phyloP scores from a whole-genome alignment of 1,284 basidiomycete species.

The Trichosporon sp. region DNA sequence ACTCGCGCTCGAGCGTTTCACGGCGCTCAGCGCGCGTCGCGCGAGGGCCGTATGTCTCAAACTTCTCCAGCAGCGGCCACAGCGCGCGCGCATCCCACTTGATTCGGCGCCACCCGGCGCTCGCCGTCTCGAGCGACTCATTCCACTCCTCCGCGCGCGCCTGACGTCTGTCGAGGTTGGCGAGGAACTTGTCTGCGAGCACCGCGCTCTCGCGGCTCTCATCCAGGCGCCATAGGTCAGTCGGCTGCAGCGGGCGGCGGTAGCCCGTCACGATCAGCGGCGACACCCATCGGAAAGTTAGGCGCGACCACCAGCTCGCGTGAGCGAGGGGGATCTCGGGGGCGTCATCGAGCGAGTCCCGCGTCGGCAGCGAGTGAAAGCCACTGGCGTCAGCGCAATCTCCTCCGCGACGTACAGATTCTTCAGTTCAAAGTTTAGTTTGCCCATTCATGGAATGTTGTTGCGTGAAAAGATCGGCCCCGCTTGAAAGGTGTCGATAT shows the following conservation, averaged over 20 bases:
- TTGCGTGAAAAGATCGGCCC: no score
- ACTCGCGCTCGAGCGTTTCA: not conserved
- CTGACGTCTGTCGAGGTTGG: constrained; percentile 39
- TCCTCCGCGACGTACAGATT: not conserved
- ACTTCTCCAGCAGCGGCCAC: constrained; percentile 57
- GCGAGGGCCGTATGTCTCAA: constrained; percentile 29
- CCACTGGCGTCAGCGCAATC: not conserved
- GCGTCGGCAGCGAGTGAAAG: not conserved
- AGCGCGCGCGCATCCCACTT: constrained; percentile 58
- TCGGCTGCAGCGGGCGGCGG: constrained; percentile 70
- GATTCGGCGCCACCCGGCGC: constrained; percentile 39
- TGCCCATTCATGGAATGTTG: not conserved
- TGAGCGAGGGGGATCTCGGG: constrained; percentile 3
- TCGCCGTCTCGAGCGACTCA: constrained; percentile 27
- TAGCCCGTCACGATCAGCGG: constrained; percentile 68
- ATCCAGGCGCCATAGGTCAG: constrained; percentile 68
- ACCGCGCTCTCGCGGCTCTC: constrained; percentile 43
- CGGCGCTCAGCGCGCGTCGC: constrained; percentile 22
- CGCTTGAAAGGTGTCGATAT: no score
- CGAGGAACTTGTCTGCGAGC: constrained; percentile 34
- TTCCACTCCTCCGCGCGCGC: constrained; percentile 51
- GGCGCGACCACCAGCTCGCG: not conserved
- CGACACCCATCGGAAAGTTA: constrained; percentile 54
- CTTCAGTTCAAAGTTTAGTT: not conserved
- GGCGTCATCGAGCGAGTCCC: constrained; percentile 3